Conservation (phyloP, 1,284 basidiomycete species). For the Salmacisia buchloeana region DNA sequence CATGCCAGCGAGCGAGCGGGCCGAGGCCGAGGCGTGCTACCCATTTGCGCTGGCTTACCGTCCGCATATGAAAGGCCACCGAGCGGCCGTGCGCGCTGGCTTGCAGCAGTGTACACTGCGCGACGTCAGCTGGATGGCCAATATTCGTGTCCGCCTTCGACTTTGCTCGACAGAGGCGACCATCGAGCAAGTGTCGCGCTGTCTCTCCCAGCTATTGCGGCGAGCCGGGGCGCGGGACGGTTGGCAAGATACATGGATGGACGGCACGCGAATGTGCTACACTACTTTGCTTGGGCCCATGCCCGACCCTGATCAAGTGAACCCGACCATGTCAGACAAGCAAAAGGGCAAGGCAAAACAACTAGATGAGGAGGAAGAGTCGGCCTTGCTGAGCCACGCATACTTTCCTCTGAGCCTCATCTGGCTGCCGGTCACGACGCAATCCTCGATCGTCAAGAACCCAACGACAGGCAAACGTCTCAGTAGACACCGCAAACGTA, state of each 20-base stretch:
- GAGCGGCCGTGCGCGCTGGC: background rate
- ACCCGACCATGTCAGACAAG: slow-evolving; percentile 28
- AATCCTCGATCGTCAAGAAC: background rate
- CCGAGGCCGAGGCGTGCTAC: background rate
- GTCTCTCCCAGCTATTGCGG: background rate
- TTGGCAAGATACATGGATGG: slow-evolving; percentile 3
- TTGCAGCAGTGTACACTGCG: background rate
- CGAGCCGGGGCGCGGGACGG: background rate
- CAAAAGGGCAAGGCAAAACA: slow-evolving; percentile 28
- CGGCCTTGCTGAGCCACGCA: slow-evolving; percentile 21
- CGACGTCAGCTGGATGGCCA: background rate
- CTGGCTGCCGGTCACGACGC: background rate
- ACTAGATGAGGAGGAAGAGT: slow-evolving; percentile 24
- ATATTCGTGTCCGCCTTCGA: background rate
- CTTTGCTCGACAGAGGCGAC: background rate
- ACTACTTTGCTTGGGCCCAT: background rate
- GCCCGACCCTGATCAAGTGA: background rate
- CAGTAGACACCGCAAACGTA: background rate
- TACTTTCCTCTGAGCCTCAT: background rate
- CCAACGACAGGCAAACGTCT: background rate
- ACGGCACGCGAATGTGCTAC: background rate
- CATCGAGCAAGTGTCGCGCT: background rate
- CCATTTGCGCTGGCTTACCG: slow-evolving; percentile 1
- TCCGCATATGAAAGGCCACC: slow-evolving; percentile 9
- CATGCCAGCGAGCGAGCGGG: background rate